Evolutionary conservation across 2,329 filamentous ascomycete species (phyloP), one percentile per base, ranked within the genome.

Genomic region (Fusarium setosum): DNA sequence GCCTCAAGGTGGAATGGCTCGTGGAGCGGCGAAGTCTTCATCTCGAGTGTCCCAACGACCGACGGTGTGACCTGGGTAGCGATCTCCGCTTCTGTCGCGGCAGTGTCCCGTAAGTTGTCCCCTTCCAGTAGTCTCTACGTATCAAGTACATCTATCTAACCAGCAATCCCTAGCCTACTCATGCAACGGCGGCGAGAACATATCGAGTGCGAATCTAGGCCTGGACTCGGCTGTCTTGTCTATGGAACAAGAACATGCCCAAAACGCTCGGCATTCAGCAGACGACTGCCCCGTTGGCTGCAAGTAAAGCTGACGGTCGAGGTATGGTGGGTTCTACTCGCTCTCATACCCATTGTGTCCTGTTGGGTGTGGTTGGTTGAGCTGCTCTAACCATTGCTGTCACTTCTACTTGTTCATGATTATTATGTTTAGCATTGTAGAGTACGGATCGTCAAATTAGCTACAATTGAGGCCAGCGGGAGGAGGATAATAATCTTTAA

Each of bases 1-100:
- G 81, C 24, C 80, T 92, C 41, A 92, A 92, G 73, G 84, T 92
- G 12, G 84, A 86, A 57, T 93, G 90, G 90, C 81, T 92, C 5
- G 81, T 92, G 59, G 83, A 90, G 67, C 84, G 90, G 12, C 83
- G 88, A 17, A 83, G 80, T 42, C 80, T 88, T 32, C 87, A 90
- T 58, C 83, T 92, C 9, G 86, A 91, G 65, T 90, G 89, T 67
- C 90, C 89, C 5, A 88, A 86, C 55, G 80, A 87, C 63, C 76
- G 77, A 53, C 77, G 81, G 12, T 90, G 87, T 61, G 86, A 88
- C 62, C 72, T 90, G 26, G 81, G 86, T 5, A 89, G 84, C 61
- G 88, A 90, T 68, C 72, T 86, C 44, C 79, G 82, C 24, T 90
- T 90, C 75, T 90, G 87, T 67, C 77, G 86, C 34, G 86, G 87